Conservation (phyloP, 139 green algal species). For the Chlamydomonas eustigma region DNA sequence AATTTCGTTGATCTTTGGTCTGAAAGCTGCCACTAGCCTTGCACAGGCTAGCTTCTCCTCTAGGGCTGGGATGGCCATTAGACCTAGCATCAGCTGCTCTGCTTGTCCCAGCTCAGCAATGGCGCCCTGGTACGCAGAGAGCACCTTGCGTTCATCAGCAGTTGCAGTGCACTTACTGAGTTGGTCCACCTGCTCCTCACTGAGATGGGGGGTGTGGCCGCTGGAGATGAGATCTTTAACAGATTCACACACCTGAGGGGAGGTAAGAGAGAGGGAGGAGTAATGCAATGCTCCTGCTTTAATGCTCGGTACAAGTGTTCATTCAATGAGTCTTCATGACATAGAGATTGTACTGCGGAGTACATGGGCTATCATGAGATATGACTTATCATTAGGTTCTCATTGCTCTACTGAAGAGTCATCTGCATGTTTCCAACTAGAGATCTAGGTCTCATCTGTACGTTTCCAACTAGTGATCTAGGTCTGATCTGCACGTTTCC, state of each 20-base stretch:
- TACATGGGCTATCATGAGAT: too few relatives aligned
- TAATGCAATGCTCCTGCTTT: too few relatives aligned
- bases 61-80: conserved; percentile 3
- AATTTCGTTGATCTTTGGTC: neutral
- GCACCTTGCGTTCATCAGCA: conserved; percentile 27
- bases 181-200: conserved; percentile 26
- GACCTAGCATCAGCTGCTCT: conserved; percentile 9
- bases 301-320: too few relatives aligned
- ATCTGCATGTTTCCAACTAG: too few relatives aligned
- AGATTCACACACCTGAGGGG: conserved; percentile 18
- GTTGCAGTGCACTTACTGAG: conserved; percentile 26
- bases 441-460: too few relatives aligned
- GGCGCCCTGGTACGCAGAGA: conserved; percentile 22
- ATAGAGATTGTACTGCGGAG: too few relatives aligned
- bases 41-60: neutral
- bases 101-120: conserved; percentile 7
- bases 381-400: too few relatives aligned
- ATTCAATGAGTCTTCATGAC: too few relatives aligned
- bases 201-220: conserved; percentile 1
- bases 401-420: too few relatives aligned
- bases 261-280: too few relatives aligned
- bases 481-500: too few relatives aligned
- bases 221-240: conserved; percentile 13
- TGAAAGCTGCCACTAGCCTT: neutral
- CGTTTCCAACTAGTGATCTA: too few relatives aligned